Percentiles rank a stretch among this genome's conserved stretches.
These are phyloP conservation scores for Phytophthora pini DNA, from an alignment of 352 stramenopile genomes.

Conservation along the genomic window DNA sequence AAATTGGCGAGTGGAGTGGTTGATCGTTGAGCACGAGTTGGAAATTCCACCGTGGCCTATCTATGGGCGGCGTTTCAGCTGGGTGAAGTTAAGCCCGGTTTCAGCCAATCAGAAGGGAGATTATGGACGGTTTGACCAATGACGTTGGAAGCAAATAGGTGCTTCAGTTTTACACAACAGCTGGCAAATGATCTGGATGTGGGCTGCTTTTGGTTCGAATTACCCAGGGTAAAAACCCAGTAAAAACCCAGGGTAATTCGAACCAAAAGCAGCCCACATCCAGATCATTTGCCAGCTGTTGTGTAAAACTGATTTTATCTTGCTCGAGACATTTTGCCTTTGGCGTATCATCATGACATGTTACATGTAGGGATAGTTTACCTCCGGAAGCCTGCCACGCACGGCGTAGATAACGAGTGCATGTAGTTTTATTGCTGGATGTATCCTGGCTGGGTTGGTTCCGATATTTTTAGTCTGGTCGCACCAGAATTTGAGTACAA, in stretches of 20 bases:
- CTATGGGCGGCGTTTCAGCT: slow-evolving; percentile 4
- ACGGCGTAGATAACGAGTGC: too few relatives aligned
- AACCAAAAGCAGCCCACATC: slow-evolving; percentile 31
- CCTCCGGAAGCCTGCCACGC: too few relatives aligned
- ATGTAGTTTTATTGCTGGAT: too few relatives aligned
- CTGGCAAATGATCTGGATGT: slow-evolving; percentile 27
- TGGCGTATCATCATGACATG: too few relatives aligned
- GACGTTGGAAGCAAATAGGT: slow-evolving; percentile 1
- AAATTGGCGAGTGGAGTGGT: slow-evolving; percentile 13
- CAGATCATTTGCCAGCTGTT: slow-evolving; percentile 22
- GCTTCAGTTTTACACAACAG: slow-evolving; percentile 33
- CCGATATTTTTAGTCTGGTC: slow-evolving; percentile 6
- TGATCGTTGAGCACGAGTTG: not conserved
- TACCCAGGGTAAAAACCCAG: too few relatives aligned
- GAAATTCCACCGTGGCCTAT: slow-evolving; percentile 27
- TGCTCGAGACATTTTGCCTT: not conserved
- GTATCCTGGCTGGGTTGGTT: not conserved
- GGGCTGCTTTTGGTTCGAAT: slow-evolving; percentile 25
- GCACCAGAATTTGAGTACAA: slow-evolving; percentile 13
- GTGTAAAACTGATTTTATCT: slow-evolving; percentile 24
- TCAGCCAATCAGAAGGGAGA: not conserved
- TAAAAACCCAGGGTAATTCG: slow-evolving; percentile 10
- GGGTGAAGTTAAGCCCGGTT: slow-evolving; percentile 5
- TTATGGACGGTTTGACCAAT: slow-evolving; percentile 5
- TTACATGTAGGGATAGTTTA: too few relatives aligned